These are phyloP conservation scores for Fusarium sp. DNA, from an alignment of 2,329 filamentous ascomycete species.

Conservation along the genomic window DNA sequence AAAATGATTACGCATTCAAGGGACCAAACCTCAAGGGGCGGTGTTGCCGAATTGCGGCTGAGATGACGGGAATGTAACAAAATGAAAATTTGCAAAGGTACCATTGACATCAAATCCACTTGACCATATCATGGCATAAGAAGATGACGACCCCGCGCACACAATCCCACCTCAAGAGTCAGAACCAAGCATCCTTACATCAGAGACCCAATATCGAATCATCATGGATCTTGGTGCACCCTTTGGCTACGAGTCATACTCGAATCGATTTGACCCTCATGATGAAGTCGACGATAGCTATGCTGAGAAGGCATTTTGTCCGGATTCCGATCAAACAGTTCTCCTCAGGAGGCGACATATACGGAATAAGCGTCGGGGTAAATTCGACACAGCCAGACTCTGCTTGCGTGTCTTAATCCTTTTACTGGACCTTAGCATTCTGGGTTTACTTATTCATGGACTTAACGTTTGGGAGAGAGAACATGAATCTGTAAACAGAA, in stretches of 20 bases:
- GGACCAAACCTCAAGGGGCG: too few relatives aligned
- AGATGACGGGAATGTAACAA: too few relatives aligned
- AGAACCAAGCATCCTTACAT: too few relatives aligned
- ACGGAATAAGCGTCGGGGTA: neutral
- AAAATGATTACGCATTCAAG: too few relatives aligned
- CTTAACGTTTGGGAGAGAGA: slow-evolving; percentile 3
- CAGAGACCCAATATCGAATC: too few relatives aligned
- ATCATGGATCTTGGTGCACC: slow-evolving; percentile 3
- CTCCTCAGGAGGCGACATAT: slow-evolving; percentile 4
- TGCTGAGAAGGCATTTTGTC: neutral
- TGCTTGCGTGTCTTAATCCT: neutral
- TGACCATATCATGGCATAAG: too few relatives aligned
- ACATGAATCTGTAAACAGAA: slow-evolving; percentile 6
- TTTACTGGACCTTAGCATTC: slow-evolving; percentile 1
- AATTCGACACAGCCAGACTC: neutral
- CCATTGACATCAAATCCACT: too few relatives aligned
- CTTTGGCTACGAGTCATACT: slow-evolving; percentile 13
- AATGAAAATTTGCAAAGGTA: too few relatives aligned
- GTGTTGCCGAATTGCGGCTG: too few relatives aligned
- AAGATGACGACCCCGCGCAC: too few relatives aligned
- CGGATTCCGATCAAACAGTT: neutral
- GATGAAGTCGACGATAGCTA: neutral
- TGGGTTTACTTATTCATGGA: neutral
- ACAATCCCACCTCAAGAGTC: too few relatives aligned
- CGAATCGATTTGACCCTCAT: slow-evolving; percentile 13